Evolutionary conservation across 441 rosid species (phyloP).

Genomic region (Syzygium malaccense): DNA sequence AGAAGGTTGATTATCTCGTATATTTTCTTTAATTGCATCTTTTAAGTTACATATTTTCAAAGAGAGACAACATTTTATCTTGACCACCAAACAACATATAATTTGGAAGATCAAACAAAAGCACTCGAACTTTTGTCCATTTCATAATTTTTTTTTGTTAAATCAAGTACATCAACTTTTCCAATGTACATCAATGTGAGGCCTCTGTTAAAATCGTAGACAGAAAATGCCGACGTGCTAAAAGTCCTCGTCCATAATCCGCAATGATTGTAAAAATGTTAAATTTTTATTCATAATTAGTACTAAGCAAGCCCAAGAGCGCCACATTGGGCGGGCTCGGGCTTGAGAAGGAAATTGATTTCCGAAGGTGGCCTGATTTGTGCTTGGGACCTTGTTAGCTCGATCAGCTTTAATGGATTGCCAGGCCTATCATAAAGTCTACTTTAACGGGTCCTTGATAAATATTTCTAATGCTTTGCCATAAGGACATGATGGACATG

Average conservation of each 20-base stretch:
- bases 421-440: not conserved
- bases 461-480: not conserved
- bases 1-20: too few relatives aligned
- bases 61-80: too few relatives aligned
- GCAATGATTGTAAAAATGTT: not conserved
- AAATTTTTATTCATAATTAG: not conserved
- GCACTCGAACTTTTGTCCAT: too few relatives aligned
- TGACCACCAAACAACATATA: too few relatives aligned
- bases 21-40: too few relatives aligned
- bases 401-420: not conserved
- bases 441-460: not conserved
- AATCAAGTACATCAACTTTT: too few relatives aligned
- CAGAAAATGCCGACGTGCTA: not conserved
- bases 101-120: too few relatives aligned
- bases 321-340: not conserved
- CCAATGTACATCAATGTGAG: too few relatives aligned
- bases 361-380: not conserved
- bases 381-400: not conserved
- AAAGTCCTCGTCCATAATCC: not conserved
- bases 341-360: not conserved
- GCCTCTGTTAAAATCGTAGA: too few relatives aligned
- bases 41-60: too few relatives aligned
- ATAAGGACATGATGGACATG: not conserved
- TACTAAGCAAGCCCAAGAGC: not conserved
- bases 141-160: too few relatives aligned